Evolutionary conservation across 768 basidiomycete genomes (phyloP).

Genomic region (Trametes villosa): DNA sequence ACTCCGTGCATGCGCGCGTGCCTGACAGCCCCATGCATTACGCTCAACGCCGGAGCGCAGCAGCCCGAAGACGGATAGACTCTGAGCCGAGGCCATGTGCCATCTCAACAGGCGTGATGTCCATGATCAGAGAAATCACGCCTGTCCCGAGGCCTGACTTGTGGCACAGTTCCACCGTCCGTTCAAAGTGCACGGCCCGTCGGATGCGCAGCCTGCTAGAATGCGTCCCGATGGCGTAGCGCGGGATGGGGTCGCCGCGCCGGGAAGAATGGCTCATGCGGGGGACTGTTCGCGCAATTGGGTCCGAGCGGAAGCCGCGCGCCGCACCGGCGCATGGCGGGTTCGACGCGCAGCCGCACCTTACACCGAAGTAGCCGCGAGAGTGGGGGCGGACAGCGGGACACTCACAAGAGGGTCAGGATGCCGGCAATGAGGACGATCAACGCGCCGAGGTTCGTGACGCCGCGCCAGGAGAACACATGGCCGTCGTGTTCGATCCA

Average conservation of each 20-base stretch:
- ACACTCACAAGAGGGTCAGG: conserved; percentile 36
- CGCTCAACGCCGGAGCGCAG: background rate
- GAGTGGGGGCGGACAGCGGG: background rate
- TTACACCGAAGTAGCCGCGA: background rate
- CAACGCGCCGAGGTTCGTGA: conserved; percentile 49
- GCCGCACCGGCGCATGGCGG: background rate
- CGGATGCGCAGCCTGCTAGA: too few species aligned
- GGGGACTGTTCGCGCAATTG: background rate
- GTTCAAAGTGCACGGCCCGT: too few species aligned
- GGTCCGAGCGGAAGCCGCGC: background rate
- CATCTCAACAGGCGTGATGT: background rate
- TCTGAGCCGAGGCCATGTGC: background rate
- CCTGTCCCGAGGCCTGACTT: background rate
- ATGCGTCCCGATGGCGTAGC: background rate
- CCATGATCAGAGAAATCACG: background rate
- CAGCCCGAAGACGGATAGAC: background rate
- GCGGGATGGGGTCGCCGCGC: background rate
- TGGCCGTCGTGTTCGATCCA: conserved; percentile 42
- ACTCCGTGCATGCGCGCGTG: too few species aligned
- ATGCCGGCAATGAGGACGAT: conserved; percentile 37
- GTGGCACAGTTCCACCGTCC: background rate
- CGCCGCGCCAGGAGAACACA: conserved; percentile 41
- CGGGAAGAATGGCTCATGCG: background rate
- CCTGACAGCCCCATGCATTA: conserved; percentile 1
- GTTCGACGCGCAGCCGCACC: background rate